phyloP scores from a whole-genome alignment of 352 stramenopile species.

The Globisporangium solare region DNA sequence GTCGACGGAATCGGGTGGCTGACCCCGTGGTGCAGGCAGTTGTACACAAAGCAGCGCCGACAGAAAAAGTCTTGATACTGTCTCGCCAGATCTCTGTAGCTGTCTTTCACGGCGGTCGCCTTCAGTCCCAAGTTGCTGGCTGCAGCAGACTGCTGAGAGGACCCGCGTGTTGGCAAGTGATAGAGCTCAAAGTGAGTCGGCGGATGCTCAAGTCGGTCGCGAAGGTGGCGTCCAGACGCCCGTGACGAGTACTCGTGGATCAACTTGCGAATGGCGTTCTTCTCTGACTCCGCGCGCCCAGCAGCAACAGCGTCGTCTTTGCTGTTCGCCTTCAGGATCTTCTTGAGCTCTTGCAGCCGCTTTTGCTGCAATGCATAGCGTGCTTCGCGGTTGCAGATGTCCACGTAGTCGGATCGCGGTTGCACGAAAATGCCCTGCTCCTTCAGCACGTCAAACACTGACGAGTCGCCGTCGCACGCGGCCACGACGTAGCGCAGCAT shows the following conservation, averaged over 20 bases:
- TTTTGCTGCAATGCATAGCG: slow-evolving; percentile 18
- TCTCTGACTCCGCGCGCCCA: neutral
- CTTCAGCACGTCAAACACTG: slow-evolving; percentile 46
- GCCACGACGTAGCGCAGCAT: slow-evolving; percentile 55
- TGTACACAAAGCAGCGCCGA: slow-evolving; percentile 70
- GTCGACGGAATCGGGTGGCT: slow-evolving; percentile 38
- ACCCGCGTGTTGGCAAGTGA: slow-evolving; percentile 11
- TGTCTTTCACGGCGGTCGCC: neutral
- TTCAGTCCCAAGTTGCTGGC: slow-evolving; percentile 10
- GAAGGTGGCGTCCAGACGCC: slow-evolving; percentile 14
- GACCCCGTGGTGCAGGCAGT: slow-evolving; percentile 64
- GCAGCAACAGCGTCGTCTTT: neutral
- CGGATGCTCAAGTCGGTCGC: slow-evolving; percentile 25
- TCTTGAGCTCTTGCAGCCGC: slow-evolving; percentile 15
- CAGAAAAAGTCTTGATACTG: slow-evolving; percentile 67
- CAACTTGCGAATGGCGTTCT: slow-evolving; percentile 3
- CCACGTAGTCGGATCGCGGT: slow-evolving; percentile 53
- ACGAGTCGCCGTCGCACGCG: slow-evolving; percentile 23
- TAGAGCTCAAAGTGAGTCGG: slow-evolving; percentile 28
- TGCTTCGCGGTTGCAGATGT: slow-evolving; percentile 29
- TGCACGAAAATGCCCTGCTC: slow-evolving; percentile 42
- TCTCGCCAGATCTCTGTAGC: slow-evolving; percentile 18
- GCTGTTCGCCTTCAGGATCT: neutral
- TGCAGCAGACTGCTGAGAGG: neutral
- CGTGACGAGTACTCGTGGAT: slow-evolving; percentile 2